A percentile compares a stretch with the other conserved stretches of the same genome.
phyloP scores from a whole-genome alignment of 768 basidiomycete species.

The Pluteus cervinus region DNA sequence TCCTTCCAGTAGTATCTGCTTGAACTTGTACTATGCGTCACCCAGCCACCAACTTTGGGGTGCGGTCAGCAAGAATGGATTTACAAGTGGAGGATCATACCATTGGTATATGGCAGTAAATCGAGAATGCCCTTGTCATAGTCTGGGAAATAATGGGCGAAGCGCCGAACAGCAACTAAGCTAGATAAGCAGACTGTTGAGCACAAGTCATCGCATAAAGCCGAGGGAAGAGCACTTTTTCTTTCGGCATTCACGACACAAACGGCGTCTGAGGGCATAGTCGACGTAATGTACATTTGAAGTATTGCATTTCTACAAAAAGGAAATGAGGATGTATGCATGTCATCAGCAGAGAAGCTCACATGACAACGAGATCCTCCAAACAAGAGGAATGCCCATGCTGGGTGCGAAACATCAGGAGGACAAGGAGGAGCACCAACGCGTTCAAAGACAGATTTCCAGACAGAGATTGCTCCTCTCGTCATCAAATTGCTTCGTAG shows the following conservation, averaged over 20 bases:
- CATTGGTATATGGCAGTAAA: conserved; percentile 23
- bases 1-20: conserved; percentile 27
- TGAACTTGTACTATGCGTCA: conserved; percentile 16
- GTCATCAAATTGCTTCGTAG: too few relatives aligned
- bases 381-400: too few relatives aligned
- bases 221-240: conserved; percentile 14
- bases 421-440: too few relatives aligned
- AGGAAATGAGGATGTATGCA: neutral
- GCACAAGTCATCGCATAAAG: neutral
- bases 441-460: too few relatives aligned
- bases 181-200: conserved; percentile 12
- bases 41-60: conserved; percentile 22
- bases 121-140: conserved; percentile 19
- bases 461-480: too few relatives aligned
- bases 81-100: conserved; percentile 11
- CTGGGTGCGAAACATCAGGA: too few relatives aligned
- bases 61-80: neutral
- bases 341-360: too few relatives aligned
- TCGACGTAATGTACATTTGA: conserved; percentile 15
- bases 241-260: conserved; percentile 21
- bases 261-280: conserved; percentile 17
- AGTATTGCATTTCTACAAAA: conserved; percentile 13
- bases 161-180: conserved; percentile 18
- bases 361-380: too few relatives aligned
- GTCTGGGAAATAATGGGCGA: conserved; percentile 18